phyloP scores from a whole-genome alignment of 176 grass and related monocot species.

The Avena insularis region DNA sequence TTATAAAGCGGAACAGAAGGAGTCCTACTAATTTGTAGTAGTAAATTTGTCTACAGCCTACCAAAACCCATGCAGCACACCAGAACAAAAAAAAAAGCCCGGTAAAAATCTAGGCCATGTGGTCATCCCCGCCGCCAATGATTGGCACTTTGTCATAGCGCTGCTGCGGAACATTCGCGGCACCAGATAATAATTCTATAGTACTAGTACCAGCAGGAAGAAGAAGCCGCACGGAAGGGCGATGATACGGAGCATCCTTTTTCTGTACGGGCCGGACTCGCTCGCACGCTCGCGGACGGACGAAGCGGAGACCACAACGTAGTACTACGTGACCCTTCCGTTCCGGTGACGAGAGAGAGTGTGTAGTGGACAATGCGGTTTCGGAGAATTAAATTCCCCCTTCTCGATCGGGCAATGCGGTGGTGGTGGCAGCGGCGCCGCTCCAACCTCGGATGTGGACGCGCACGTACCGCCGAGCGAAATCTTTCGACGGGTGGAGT shows the following conservation, averaged over 20 bases:
- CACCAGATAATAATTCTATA: background rate
- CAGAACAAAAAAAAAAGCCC: background rate
- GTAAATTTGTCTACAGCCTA: background rate
- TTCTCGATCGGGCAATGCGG: background rate
- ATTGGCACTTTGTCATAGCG: background rate
- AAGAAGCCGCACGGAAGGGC: background rate
- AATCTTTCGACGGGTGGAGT: background rate
- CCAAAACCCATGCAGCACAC: background rate
- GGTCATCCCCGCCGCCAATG: background rate
- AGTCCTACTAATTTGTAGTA: too few relatives aligned
- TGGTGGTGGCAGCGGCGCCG: background rate
- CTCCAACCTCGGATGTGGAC: background rate
- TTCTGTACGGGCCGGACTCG: slow-evolving; percentile 18
- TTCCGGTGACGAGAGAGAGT: background rate
- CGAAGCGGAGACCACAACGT: background rate
- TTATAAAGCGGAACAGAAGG: too few relatives aligned
- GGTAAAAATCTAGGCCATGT: background rate
- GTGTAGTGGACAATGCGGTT: background rate
- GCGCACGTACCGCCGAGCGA: background rate
- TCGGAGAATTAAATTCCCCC: background rate
- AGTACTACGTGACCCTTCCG: background rate
- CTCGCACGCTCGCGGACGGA: background rate
- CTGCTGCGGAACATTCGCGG: background rate
- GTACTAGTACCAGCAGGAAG: too few relatives aligned
- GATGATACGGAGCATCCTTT: slow-evolving; percentile 29